These are phyloP conservation scores for Colletotrichum siamense DNA, from an alignment of 2,329 filamentous ascomycete species.

Conservation along the genomic window DNA sequence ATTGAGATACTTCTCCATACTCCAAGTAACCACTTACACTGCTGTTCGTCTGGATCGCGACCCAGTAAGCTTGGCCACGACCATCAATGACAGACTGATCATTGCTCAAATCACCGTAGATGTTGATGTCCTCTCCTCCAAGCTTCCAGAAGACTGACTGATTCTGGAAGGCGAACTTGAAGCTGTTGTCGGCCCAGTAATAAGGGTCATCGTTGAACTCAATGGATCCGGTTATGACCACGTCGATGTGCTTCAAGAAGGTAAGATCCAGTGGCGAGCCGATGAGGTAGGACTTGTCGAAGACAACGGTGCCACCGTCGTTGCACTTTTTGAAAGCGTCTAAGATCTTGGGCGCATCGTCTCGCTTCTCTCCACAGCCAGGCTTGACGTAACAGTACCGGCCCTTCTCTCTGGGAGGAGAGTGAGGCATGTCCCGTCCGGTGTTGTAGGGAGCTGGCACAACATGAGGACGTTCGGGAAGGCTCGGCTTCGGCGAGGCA, in stretches of 20 bases:
- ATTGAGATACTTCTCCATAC: not conserved
- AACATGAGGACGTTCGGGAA: constrained; percentile 6
- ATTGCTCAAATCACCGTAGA: constrained; percentile 60
- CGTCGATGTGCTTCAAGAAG: constrained; percentile 67
- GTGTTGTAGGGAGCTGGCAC: constrained; percentile 10
- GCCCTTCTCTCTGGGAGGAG: constrained; percentile 6
- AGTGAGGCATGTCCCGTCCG: constrained; percentile 5
- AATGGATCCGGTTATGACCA: constrained; percentile 61
- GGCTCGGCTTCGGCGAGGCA: not conserved
- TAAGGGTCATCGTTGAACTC: constrained; percentile 70
- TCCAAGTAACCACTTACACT: not conserved
- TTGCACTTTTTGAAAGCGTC: constrained; percentile 64
- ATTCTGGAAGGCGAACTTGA: constrained; percentile 71
- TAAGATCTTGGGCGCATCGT: constrained; percentile 51
- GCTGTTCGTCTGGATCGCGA: constrained; percentile 13
- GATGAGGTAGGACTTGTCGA: constrained; percentile 64
- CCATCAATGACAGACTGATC: constrained; percentile 55
- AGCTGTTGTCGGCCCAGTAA: constrained; percentile 71
- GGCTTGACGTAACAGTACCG: constrained; percentile 20
- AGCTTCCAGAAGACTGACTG: constrained; percentile 48
- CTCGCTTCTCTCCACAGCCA: constrained; percentile 7
- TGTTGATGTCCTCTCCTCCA: constrained; percentile 52
- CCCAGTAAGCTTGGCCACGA: constrained; percentile 57
- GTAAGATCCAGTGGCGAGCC: constrained; percentile 70
- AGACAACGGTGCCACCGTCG: constrained; percentile 65